Conservation (phyloP, 2,329 filamentous ascomycete species). For the Pseudonectria foliicola region DNA sequence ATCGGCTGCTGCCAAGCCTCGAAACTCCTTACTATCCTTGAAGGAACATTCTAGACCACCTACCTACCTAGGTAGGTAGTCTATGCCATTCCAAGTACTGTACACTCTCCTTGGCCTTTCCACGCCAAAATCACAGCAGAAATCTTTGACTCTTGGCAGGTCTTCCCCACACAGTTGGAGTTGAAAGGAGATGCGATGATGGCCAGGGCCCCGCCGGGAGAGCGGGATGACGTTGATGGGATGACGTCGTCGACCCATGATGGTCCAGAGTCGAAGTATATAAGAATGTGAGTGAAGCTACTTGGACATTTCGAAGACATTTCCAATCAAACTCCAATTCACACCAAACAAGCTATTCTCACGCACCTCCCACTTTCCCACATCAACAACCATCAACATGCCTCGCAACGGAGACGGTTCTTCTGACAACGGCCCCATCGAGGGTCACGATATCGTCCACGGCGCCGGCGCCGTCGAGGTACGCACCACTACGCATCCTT, state of each 20-base stretch:
- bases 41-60: no score
- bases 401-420: conserved; percentile 43
- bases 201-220: neutral
- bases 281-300: neutral
- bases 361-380: conserved; percentile 1
- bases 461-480: conserved; percentile 35
- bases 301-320: neutral
- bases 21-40: no score
- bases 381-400: conserved; percentile 29
- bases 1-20: no score
- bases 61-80: no score
- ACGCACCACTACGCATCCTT: conserved; percentile 8
- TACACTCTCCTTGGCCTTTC: no score
- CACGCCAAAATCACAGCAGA: no score
- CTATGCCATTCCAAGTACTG: no score
- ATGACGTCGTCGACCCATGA: conserved; percentile 8
- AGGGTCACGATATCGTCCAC: conserved; percentile 37
- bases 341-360: conserved; percentile 1
- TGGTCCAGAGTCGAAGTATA: neutral
- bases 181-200: neutral
- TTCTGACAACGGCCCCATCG: conserved; percentile 38
- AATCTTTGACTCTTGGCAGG: neutral
- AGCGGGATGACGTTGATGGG: conserved; percentile 4
- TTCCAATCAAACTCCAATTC: conserved; percentile 1
- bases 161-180: conserved; percentile 2